Evolutionary conservation across 2,329 filamentous ascomycete genomes (phyloP).

Genomic region (Mariannaea elegans): DNA sequence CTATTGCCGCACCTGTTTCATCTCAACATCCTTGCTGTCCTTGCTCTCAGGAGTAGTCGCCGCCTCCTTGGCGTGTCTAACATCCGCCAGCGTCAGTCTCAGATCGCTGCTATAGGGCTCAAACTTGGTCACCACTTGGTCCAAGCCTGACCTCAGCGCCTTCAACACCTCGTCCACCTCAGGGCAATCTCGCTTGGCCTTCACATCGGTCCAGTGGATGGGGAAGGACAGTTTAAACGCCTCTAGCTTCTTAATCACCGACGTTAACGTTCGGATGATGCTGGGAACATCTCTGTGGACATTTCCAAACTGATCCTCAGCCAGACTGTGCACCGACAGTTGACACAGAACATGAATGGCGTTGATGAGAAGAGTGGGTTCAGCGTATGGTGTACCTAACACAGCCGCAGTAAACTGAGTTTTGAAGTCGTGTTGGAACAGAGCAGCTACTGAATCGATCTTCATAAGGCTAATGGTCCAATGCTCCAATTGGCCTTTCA

Average conservation of each 20-base stretch:
- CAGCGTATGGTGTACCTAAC: conserved; percentile 77
- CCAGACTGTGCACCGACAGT: conserved; percentile 76
- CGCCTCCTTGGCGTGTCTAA: conserved; percentile 77
- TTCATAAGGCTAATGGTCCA: conserved; percentile 56
- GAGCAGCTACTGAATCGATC: conserved; percentile 65
- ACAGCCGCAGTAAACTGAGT: conserved; percentile 73
- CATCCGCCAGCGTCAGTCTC: conserved; percentile 73
- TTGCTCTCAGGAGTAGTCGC: conserved; percentile 46
- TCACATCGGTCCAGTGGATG: conserved; percentile 82
- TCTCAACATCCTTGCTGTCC: conserved; percentile 41
- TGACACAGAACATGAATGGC: conserved; percentile 75
- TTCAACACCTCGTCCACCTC: conserved; percentile 78
- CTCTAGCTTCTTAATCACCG: conserved; percentile 74
- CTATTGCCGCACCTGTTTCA: conserved; percentile 41
- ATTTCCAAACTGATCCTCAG: conserved; percentile 84
- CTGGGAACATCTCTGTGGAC: conserved; percentile 83
- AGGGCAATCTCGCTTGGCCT: conserved; percentile 60
- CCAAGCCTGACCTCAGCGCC: conserved; percentile 71
- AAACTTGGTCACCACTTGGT: conserved; percentile 74
- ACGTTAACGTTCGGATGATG: conserved; percentile 78
- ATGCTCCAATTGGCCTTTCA: conserved; percentile 58
- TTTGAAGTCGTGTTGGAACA: conserved; percentile 76
- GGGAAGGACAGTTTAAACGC: conserved; percentile 67
- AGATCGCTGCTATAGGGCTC: conserved; percentile 77
- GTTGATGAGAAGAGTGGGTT: conserved; percentile 73